Base-by-base conservation (phyloP, 768 basidiomycete species). In the Tylopilus plumbeoviolaceoides region DNA sequence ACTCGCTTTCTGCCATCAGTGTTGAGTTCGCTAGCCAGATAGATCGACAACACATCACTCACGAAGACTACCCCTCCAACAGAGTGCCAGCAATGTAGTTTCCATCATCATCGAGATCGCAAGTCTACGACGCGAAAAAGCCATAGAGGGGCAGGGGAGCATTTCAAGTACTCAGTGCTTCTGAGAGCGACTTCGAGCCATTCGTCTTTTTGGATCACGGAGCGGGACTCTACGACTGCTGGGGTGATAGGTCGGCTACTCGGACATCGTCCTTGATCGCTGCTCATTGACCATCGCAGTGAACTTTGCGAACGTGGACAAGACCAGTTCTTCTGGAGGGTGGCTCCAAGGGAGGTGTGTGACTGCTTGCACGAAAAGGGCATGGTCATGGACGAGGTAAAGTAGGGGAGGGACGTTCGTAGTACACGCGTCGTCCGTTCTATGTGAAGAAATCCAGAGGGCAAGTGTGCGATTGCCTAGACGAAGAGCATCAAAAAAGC, bases 81-180 rank as follows among this genome's bases (percentile, higher is more conserved):
- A 69, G 63, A 17, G 67, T 67, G 28, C 68, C 69, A 31, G 68
- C 68, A 12, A 69, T 57, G 49, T 67, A 69, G 8, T 28, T 3
- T 12, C 18, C 7, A 25, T 30, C 8, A 46, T 18, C 39, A 15
- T 36, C 25, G 15, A 27, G 38, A 27, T 28, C 31, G 11, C 20
- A 33, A 12, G 27, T 38, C 53, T 15, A 44, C 0, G 11, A 41
- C 27, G 27, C 38, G 4, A 18, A 9, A 0, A n/a, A 8, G 27
- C 68, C 68, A 70, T 15, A 69, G 48, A 41, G 68, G 68, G 7
- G 71, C n/a, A 0, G 65, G 48, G 7, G 68, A 70, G 8, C 69
- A 42, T 47, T 58, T 65, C 42, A 70, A 67, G 18, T 65, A 41
- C 43, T 65, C 57, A 0, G 68, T 69, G 31, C 68, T 70, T 33